A percentile compares a stretch with the other conserved stretches of the same genome.
These are phyloP conservation scores for Rhizoclosmatium sp. DNA, from an alignment of 192 early-diverging fungal genomes.

Conservation along the genomic window DNA sequence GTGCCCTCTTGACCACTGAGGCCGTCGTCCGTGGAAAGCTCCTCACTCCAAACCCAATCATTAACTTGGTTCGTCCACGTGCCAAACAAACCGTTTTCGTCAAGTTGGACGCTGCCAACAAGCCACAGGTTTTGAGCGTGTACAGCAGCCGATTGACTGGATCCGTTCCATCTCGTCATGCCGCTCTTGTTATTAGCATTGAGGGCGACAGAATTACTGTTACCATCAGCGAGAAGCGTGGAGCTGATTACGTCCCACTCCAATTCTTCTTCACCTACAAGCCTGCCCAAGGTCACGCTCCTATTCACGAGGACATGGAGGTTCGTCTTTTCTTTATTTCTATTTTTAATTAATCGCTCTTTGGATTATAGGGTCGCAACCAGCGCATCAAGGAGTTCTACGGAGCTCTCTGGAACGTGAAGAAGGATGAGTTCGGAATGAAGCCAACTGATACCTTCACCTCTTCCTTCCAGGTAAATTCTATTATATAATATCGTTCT, in stretches of 20 bases:
- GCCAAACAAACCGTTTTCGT: conserved; percentile 57
- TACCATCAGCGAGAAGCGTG: conserved; percentile 72
- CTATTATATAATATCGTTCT: no score
- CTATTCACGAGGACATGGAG: conserved; percentile 89
- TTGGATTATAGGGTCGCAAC: conserved; percentile 66
- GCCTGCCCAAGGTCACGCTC: conserved; percentile 77
- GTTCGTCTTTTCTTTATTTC: conserved; percentile 20
- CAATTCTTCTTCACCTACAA: conserved; percentile 84
- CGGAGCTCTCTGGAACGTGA: conserved; percentile 76
- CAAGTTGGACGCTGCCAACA: conserved; percentile 45
- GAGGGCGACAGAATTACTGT: conserved; percentile 58
- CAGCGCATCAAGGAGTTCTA: conserved; percentile 89
- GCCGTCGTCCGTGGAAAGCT: conserved; percentile 78
- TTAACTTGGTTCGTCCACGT: conserved; percentile 52
- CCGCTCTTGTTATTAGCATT: conserved; percentile 51
- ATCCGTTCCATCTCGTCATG: conserved; percentile 53
- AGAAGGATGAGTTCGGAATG: conserved; percentile 58
- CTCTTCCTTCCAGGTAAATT: conserved; percentile 51
- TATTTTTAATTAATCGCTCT: conserved; percentile 17
- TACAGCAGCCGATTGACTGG: conserved; percentile 48
- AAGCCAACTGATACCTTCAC: conserved; percentile 72
- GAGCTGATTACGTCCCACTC: conserved; percentile 72
- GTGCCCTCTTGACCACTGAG: conserved; percentile 78
- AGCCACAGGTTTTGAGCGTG: conserved; percentile 55
- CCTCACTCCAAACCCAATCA: conserved; percentile 55